Base-by-base conservation (phyloP, 176 grass and related monocot genomes). In the Bonia amplexicaulis region DNA sequence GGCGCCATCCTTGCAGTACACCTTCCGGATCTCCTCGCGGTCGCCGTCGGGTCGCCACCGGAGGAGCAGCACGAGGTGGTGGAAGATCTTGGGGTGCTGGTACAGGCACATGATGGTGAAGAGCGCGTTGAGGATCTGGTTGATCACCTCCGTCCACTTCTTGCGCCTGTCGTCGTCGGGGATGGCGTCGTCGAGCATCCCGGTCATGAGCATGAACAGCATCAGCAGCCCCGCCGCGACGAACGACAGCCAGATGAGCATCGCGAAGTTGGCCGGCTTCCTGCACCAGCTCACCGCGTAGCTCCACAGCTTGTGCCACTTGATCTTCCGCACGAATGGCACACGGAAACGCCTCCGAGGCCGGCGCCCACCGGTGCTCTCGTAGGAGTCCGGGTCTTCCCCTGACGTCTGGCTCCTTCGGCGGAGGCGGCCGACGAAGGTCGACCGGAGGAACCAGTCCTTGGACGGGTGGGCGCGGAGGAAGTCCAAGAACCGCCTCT, bases 41-140 rank as follows among this genome's bases (percentile, higher is more conserved):
- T 96, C 93, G 82, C 83, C 88, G 26, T 58, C 65, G 9, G 73
- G 39, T 33, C 78, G 80, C 96, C 96, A 99, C 69, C 90, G 90
- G 82, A 92, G 81, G 62, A 96, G 74, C 23, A 96, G 86, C 26
- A 94, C 78, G 6, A 99, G 77, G 58, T 99, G 96, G 86, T 99
- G 92, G 77, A 90, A 92, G 72, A 99, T 74, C 62, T 74, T 94
- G 60, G 96, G 96, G 63, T 99, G 91, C 68, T 96, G 89, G 81
- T 96, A 99, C n/a, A 99, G 63, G 83, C 93, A 99, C 91, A 99
- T 92, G 88, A 96, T 89, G 69, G 96, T 99, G 86, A 99, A 96
- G 84, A 99, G 90, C 76, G 93, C 96, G 76, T 99, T 99, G 26
- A 99, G 86, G 66, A 99, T 94, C 84, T 99, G 96, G 80, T 99